Evolutionary conservation across 164 flowering plant genomes (phyloP).

Genomic region (Dillenia suffruticosa): DNA sequence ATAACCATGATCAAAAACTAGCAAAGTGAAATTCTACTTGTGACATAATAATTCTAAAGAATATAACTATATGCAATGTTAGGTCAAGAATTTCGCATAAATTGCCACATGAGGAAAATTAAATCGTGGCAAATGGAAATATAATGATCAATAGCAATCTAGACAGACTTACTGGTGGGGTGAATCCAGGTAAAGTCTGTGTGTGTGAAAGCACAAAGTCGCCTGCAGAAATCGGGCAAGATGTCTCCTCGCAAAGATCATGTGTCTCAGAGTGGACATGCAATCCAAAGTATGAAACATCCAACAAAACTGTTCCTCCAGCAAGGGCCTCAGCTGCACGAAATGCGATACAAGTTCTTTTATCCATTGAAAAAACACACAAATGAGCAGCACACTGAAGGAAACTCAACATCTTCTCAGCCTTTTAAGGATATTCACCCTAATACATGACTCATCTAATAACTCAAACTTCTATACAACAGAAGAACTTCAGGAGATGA

Average conservation of each 20-base stretch:
- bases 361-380: no score
- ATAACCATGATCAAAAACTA: no score
- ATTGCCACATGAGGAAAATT: no score
- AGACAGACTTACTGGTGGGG: slow-evolving; percentile 32
- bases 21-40: no score
- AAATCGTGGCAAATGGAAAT: no score
- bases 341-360: neutral
- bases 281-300: slow-evolving; percentile 30
- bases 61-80: neutral
- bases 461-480: no score
- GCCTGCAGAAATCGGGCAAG: slow-evolving; percentile 32
- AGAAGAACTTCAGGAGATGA: no score
- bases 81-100: neutral
- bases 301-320: slow-evolving; percentile 34
- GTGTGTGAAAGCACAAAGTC: slow-evolving; percentile 31
- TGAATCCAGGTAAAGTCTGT: slow-evolving; percentile 22
- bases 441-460: no score
- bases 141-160: no score
- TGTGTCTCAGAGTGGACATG: slow-evolving; percentile 31
- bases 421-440: neutral
- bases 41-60: neutral
- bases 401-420: neutral
- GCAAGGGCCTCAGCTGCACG: slow-evolving; percentile 28
- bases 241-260: slow-evolving; percentile 33
- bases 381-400: no score